These are phyloP conservation scores for Candida yuanshanica DNA, from an alignment of 805 yeast species.

Conservation along the genomic window DNA sequence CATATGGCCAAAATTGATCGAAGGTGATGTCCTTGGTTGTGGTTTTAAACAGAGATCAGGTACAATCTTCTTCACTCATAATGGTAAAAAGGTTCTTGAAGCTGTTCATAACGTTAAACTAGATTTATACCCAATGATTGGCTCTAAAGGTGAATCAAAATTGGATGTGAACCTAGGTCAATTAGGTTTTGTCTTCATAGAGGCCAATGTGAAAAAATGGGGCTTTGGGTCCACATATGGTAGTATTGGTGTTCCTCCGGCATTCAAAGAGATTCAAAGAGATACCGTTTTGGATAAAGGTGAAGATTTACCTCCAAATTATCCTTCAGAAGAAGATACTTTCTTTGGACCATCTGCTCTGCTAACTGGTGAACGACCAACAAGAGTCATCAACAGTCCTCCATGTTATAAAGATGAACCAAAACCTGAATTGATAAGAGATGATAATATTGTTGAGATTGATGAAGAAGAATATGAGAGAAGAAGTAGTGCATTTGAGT, in stretches of 20 bases:
- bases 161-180: conserved; percentile 65
- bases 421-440: conserved; percentile 6
- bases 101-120: conserved; percentile 64
- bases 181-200: conserved; percentile 72
- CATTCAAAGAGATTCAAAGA: conserved; percentile 31
- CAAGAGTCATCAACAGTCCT: conserved; percentile 13
- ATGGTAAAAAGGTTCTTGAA: conserved; percentile 83
- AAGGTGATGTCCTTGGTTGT: conserved; percentile 91
- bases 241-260: conserved; percentile 40
- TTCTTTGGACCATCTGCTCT: conserved; percentile 46
- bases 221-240: conserved; percentile 51
- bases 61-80: conserved; percentile 85
- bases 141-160: conserved; percentile 32
- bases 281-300: conserved; percentile 66
- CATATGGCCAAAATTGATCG: conserved; percentile 41
- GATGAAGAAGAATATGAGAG: conserved; percentile 27
- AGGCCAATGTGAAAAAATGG: conserved; percentile 82
- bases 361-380: conserved; percentile 5
- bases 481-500: conserved; percentile 21
- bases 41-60: conserved; percentile 83
- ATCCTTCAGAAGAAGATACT: conserved; percentile 57
- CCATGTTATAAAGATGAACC: conserved; percentile 24
- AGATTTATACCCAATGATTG: conserved; percentile 34
- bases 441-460: conserved; percentile 7
- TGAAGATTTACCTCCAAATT: conserved; percentile 65